These are phyloP conservation scores for Gentiana macrophylla DNA, from an alignment of 257 asterid genomes.

Conservation along the genomic window DNA sequence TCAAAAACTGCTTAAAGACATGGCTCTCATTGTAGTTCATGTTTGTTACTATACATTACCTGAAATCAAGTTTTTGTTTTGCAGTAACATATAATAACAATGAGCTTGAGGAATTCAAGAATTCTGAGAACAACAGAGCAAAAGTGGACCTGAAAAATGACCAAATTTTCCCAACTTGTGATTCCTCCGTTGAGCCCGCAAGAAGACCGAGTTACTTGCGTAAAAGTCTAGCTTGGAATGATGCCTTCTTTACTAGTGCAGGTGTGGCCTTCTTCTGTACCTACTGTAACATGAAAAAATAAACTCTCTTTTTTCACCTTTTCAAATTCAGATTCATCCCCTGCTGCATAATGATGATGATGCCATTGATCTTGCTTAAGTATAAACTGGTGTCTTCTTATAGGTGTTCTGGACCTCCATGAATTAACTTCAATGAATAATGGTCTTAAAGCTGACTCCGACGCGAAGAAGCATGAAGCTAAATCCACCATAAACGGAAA, in stretches of 20 bases:
- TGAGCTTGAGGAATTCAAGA: constrained; percentile 13
- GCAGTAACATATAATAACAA: constrained; percentile 19
- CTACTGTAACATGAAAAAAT: neutral
- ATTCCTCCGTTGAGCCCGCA: constrained; percentile 7
- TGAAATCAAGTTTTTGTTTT: constrained; percentile 2
- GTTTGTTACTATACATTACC: neutral
- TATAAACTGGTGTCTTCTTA: neutral
- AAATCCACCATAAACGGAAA: neutral
- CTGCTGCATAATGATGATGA: neutral
- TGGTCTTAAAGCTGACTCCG: constrained; percentile 24
- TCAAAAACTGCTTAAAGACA: neutral
- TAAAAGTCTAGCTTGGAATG: constrained; percentile 71
- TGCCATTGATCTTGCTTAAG: neutral
- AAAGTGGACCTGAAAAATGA: constrained; percentile 12
- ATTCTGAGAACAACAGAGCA: constrained; percentile 9
- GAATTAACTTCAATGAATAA: constrained; percentile 44
- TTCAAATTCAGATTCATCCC: neutral
- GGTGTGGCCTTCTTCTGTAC: constrained; percentile 18
- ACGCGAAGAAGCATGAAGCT: constrained; percentile 18
- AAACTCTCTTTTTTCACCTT: neutral
- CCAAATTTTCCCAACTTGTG: constrained; percentile 3
- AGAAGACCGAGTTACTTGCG: constrained; percentile 49
- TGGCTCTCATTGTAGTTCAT: neutral
- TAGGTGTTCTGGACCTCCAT: constrained; percentile 58
- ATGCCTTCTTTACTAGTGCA: constrained; percentile 43